Conservation (phyloP, 1,284 basidiomycete genomes). For the Chalciporus sp. region DNA sequence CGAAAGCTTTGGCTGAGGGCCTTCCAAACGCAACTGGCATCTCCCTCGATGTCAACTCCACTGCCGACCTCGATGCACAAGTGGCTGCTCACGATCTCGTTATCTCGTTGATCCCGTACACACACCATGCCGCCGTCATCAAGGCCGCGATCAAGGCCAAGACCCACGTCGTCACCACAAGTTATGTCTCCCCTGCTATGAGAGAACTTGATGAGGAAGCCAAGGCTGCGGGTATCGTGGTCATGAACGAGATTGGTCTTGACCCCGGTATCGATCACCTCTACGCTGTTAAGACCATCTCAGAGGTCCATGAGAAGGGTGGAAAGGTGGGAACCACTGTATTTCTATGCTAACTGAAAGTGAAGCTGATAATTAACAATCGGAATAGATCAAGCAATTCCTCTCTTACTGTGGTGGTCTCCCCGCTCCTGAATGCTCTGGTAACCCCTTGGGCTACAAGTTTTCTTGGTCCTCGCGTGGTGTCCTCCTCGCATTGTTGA, state of each 20-base stretch:
- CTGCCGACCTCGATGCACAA: slow-evolving; percentile 74
- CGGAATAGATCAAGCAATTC: slow-evolving; percentile 83
- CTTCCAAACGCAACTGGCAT: slow-evolving; percentile 75
- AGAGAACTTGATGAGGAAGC: slow-evolving; percentile 83
- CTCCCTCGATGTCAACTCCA: slow-evolving; percentile 83
- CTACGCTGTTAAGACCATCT: slow-evolving; percentile 96
- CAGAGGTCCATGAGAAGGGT: slow-evolving; percentile 91
- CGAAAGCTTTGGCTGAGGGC: slow-evolving; percentile 68
- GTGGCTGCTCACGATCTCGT: slow-evolving; percentile 91
- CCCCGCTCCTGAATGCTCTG: slow-evolving; percentile 86
- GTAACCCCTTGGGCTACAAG: slow-evolving; percentile 98
- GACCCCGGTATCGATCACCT: slow-evolving; percentile 96
- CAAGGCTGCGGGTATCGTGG: slow-evolving; percentile 89
- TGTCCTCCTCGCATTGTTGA: slow-evolving; percentile 93
- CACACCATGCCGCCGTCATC: slow-evolving; percentile 89
- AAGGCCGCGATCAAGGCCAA: slow-evolving; percentile 94
- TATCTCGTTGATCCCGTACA: slow-evolving; percentile 97
- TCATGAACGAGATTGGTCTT: slow-evolving; percentile 98
- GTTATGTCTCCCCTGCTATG: slow-evolving; percentile 92
- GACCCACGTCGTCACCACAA: slow-evolving; percentile 95
- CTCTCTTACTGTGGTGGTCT: slow-evolving; percentile 97
- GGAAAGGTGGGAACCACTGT: slow-evolving; percentile 68
- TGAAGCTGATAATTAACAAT: slow-evolving; percentile 4
- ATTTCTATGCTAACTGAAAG: not conserved
- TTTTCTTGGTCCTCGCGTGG: slow-evolving; percentile 99